Evolutionary conservation across 768 basidiomycete genomes (phyloP).

Genomic region (Termitomyces bulborhizus): DNA sequence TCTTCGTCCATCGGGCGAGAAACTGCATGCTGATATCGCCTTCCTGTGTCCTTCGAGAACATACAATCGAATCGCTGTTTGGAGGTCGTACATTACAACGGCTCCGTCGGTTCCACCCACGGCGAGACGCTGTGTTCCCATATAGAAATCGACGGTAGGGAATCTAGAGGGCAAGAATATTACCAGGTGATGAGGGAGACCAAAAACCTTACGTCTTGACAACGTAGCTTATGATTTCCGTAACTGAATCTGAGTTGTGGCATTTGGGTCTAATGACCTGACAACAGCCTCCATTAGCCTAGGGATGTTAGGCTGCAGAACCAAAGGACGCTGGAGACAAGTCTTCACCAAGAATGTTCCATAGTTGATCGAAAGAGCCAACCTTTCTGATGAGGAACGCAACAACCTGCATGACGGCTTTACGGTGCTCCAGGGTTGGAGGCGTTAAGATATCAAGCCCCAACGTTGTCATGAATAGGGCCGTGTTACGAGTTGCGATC

Average conservation of each 20-base stretch:
- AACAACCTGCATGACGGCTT: constrained; percentile 87
- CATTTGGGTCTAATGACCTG: constrained; percentile 92
- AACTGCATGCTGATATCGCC: constrained; percentile 76
- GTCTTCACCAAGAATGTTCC: not conserved
- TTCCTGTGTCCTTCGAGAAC: constrained; percentile 90
- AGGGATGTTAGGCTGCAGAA: constrained; percentile 79
- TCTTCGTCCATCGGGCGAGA: constrained; percentile 89
- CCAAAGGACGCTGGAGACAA: constrained; percentile 61
- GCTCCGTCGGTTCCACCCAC: constrained; percentile 95
- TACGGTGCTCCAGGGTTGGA: constrained; percentile 67
- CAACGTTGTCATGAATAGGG: constrained; percentile 91
- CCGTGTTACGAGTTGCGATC: constrained; percentile 78
- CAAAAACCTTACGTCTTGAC: constrained; percentile 68
- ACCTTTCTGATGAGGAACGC: constrained; percentile 93
- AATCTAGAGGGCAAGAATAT: constrained; percentile 42
- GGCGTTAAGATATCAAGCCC: constrained; percentile 85
- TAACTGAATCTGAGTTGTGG: constrained; percentile 73
- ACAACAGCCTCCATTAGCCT: constrained; percentile 92
- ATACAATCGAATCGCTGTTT: constrained; percentile 91
- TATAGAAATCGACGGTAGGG: constrained; percentile 92
- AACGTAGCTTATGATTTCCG: constrained; percentile 92
- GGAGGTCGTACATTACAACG: constrained; percentile 92
- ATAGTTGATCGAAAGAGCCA: not conserved
- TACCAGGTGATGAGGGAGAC: not conserved
- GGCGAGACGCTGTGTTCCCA: constrained; percentile 77